Evolutionary conservation across 306 rosid genomes (phyloP).

Genomic region (Malus asiatica): DNA sequence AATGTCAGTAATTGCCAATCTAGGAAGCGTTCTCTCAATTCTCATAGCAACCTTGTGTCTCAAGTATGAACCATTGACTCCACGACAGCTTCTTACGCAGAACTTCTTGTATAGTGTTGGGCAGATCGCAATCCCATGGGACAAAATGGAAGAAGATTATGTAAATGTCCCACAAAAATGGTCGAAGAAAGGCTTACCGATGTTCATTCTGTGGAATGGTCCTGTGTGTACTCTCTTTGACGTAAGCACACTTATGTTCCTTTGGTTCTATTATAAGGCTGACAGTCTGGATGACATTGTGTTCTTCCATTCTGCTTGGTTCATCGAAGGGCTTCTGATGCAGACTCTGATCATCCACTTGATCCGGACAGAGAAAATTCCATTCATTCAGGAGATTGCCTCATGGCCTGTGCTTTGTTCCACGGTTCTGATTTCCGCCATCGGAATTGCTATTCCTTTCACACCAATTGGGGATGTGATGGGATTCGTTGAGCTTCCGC

Average conservation of each 20-base stretch:
- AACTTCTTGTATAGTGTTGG: conserved; percentile 70
- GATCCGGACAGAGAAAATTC: conserved; percentile 66
- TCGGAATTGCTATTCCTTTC: conserved; percentile 51
- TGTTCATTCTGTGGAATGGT: conserved; percentile 77
- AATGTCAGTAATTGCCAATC: conserved; percentile 72
- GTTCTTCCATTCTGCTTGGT: conserved; percentile 77
- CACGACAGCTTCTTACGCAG: conserved; percentile 67
- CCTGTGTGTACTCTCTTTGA: conserved; percentile 73
- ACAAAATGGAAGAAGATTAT: conserved; percentile 58
- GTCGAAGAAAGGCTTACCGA: conserved; percentile 45
- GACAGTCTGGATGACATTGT: neutral
- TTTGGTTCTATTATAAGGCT: conserved; percentile 45
- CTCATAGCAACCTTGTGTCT: conserved; percentile 52
- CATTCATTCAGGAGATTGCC: conserved; percentile 62
- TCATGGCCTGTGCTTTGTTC: conserved; percentile 85
- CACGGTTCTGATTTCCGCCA: conserved; percentile 46
- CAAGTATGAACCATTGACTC: conserved; percentile 55
- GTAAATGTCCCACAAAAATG: conserved; percentile 57
- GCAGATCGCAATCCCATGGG: conserved; percentile 66
- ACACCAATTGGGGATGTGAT: conserved; percentile 50
- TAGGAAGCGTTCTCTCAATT: conserved; percentile 67
- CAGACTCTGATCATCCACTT: conserved; percentile 71
- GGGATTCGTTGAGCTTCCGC: conserved; percentile 47
- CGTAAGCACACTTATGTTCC: conserved; percentile 47
- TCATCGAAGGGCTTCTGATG: conserved; percentile 71